Percentiles rank a stretch among this genome's conserved stretches.
Evolutionary conservation across 2,329 filamentous ascomycete genomes (phyloP).

Genomic region (Epichloe coenophiala): DNA sequence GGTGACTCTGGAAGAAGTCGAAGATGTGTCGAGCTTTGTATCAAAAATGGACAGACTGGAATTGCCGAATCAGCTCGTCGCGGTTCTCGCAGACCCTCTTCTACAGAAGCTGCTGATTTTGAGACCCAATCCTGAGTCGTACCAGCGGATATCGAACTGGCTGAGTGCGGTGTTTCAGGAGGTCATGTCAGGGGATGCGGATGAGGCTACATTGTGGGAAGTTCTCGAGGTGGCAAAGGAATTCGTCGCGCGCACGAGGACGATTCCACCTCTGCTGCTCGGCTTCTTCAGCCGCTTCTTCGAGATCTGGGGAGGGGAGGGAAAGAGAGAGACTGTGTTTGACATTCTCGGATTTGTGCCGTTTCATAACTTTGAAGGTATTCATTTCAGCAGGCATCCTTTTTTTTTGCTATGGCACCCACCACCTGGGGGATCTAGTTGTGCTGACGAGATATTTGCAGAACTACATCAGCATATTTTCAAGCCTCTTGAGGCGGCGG

Average conservation of each 20-base stretch:
- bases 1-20: slow-evolving; percentile 64
- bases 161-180: slow-evolving; percentile 42
- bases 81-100: slow-evolving; percentile 60
- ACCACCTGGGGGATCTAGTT: not conserved
- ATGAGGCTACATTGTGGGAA: slow-evolving; percentile 35
- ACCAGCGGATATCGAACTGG: slow-evolving; percentile 45
- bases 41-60: slow-evolving; percentile 65
- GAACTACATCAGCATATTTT: slow-evolving; percentile 38
- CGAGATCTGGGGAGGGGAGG: slow-evolving; percentile 46
- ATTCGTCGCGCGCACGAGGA: slow-evolving; percentile 43
- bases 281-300: slow-evolving; percentile 41
- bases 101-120: slow-evolving; percentile 66
- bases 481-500: slow-evolving; percentile 33
- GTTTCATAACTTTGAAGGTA: slow-evolving; percentile 43
- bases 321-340: slow-evolving; percentile 39
- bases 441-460: slow-evolving; percentile 14
- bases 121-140: slow-evolving; percentile 38
- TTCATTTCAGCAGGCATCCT: slow-evolving; percentile 16
- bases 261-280: slow-evolving; percentile 34
- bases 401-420: too few species aligned
- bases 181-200: slow-evolving; percentile 36
- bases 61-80: slow-evolving; percentile 68
- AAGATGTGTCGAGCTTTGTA: slow-evolving; percentile 55
- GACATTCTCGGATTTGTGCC: slow-evolving; percentile 43
- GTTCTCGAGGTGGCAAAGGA: slow-evolving; percentile 41